Conservation (phyloP, 306 rosid species). For the Quercus aquifolioides region DNA sequence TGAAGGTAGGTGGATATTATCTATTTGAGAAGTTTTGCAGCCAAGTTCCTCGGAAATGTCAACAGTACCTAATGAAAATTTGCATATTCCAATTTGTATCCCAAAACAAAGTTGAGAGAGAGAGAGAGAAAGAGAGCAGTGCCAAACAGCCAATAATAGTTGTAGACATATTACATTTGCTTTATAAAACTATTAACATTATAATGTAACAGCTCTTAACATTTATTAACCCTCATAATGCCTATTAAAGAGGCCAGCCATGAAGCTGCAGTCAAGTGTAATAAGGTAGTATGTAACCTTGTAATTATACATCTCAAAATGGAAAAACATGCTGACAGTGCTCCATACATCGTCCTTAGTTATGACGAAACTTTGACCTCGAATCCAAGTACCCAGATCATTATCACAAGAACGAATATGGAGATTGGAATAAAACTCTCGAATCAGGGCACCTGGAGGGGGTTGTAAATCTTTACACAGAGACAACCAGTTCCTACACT, state of each 20-base stretch:
- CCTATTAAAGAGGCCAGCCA: conserved; percentile 15
- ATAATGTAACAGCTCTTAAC: background rate
- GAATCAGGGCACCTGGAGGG: too few species aligned
- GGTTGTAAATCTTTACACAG: too few species aligned
- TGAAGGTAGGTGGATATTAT: background rate
- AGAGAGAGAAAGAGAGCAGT: too few species aligned
- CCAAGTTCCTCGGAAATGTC: too few species aligned
- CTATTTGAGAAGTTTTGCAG: too few species aligned
- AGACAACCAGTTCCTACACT: too few species aligned
- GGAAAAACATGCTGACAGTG: conserved; percentile 3
- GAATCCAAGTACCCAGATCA: too few species aligned
- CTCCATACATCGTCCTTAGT: too few species aligned
- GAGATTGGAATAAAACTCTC: too few species aligned
- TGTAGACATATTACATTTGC: background rate
- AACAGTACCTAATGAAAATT: too few species aligned
- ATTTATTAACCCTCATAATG: conserved; percentile 3
- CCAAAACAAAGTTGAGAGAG: background rate
- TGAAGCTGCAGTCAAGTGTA: conserved; percentile 31
- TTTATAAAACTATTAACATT: background rate
- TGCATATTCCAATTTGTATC: background rate
- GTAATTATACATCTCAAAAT: background rate
- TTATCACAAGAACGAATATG: too few species aligned
- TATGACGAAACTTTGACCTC: too few species aligned
- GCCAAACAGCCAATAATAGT: background rate
- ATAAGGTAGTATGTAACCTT: conserved; percentile 1